Base-by-base conservation (phyloP, 2,329 filamentous ascomycete genomes). In the Fulvia fulva region DNA sequence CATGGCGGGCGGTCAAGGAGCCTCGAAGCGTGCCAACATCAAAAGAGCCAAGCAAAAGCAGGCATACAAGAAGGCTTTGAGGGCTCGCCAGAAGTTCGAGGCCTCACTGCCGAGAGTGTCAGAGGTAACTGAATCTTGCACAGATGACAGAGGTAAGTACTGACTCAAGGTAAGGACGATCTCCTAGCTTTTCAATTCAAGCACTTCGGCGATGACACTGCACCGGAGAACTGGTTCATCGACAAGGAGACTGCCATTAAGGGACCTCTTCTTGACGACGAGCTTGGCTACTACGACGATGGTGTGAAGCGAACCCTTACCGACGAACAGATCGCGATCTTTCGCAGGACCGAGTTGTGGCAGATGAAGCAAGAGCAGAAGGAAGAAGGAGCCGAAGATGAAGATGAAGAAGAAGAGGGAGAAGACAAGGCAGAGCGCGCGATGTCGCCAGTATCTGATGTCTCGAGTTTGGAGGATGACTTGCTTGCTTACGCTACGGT, bases 221-320 rank as follows among this genome's bases (percentile, higher is more conserved):
- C 68, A 41, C 75, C 75, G 1, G 63, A 68, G 62, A 46, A 60
- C 59, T 60, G 69, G 73, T 68, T 71, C 71, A 55, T 70, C 59
- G 56, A 67, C 34, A 53, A 64, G 14, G 62, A 69, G 32, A 62
- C 59, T 23, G 70, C 68, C 14, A 47, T 69, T 52, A 55, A 65
- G 30, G 63, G 61, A 53, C 59, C 58, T 19, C 57, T 71, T 57
- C 56, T 59, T 9, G 80, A 81, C 26, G 83, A 87, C 41, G 88
- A 77, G 0, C 78, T 97, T 16, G 93, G 91, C 19, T 93, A 90
- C 73, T 97, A 97, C 66, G 75, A 83, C 0, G 92, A 97, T 69
- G 92, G 93, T 2, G 84, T 86, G 61, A 94, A 94, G 71, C 87
- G 93, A 43, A 96, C 91, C 19, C 79, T 97, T 67, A 97, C 92